Evolutionary conservation across 495 filamentous ascomycete species (phyloP).

Genomic region (Penicillium ucsense): DNA sequence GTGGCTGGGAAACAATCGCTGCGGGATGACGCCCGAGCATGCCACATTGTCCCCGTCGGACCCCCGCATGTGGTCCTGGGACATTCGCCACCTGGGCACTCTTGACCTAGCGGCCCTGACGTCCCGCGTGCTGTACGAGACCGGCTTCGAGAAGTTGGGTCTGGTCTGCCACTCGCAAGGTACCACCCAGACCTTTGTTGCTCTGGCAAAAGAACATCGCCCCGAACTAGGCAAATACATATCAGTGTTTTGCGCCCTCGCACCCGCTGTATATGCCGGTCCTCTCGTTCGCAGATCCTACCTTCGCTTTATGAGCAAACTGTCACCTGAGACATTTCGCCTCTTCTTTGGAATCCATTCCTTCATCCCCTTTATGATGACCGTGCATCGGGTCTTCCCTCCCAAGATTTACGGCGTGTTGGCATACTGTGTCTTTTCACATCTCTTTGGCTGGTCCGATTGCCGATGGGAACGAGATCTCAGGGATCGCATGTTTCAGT

Average conservation of each 20-base stretch:
- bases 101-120: constrained; percentile 86
- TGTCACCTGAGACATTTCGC: constrained; percentile 67
- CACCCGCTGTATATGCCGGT: constrained; percentile 86
- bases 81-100: constrained; percentile 87
- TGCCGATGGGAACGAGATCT: constrained; percentile 74
- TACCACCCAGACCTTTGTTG: constrained; percentile 82
- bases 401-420: constrained; percentile 68
- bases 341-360: constrained; percentile 86
- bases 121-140: constrained; percentile 71
- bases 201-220: constrained; percentile 83
- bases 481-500: constrained; percentile 79
- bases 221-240: constrained; percentile 79
- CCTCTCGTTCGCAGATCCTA: constrained; percentile 79
- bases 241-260: constrained; percentile 86
- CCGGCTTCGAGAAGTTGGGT: constrained; percentile 73
- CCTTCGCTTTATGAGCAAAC: constrained; percentile 83
- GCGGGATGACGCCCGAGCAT: constrained; percentile 74
- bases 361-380: constrained; percentile 94
- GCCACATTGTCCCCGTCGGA: constrained; percentile 58
- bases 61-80: constrained; percentile 96
- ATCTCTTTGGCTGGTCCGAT: constrained; percentile 87
- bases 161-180: constrained; percentile 87
- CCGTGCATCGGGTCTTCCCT: constrained; percentile 58
- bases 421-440: constrained; percentile 84
- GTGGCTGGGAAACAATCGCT: constrained; percentile 93